These are phyloP conservation scores for Linnemannia elongata DNA, from an alignment of 192 early-diverging fungal genomes.

Conservation along the genomic window DNA sequence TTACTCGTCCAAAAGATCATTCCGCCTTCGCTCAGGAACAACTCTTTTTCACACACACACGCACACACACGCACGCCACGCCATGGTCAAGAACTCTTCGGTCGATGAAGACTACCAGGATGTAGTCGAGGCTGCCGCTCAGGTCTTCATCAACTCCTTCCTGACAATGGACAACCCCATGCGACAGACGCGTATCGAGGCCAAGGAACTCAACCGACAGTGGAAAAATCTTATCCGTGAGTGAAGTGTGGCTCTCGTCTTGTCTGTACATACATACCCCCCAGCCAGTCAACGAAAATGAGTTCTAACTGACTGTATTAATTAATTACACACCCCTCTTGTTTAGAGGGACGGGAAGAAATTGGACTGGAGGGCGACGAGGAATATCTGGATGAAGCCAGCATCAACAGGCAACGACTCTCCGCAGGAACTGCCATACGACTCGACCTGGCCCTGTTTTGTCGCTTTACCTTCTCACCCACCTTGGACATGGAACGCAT, in stretches of 20 bases:
- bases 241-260: not conserved
- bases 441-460: conserved; percentile 33
- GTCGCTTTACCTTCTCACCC: not conserved
- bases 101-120: not conserved
- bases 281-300: not conserved
- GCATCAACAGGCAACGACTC: conserved; percentile 9
- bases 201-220: not conserved
- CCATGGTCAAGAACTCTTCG: conserved; percentile 10
- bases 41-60: not conserved
- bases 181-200: not conserved
- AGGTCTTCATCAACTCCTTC: conserved; percentile 19
- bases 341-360: not conserved
- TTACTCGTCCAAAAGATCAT: too few species aligned
- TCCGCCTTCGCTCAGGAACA: not conserved
- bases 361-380: not conserved
- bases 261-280: not conserved
- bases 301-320: too few species aligned
- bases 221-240: conserved; percentile 12
- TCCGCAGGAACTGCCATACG: not conserved
- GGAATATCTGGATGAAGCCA: not conserved
- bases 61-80: not conserved
- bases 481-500: not conserved
- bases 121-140: not conserved
- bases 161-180: not conserved
- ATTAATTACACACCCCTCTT: not conserved